Conservation (phyloP, 1,139 yeast genomes). For the Saccharomycopsis hybrid region DNA sequence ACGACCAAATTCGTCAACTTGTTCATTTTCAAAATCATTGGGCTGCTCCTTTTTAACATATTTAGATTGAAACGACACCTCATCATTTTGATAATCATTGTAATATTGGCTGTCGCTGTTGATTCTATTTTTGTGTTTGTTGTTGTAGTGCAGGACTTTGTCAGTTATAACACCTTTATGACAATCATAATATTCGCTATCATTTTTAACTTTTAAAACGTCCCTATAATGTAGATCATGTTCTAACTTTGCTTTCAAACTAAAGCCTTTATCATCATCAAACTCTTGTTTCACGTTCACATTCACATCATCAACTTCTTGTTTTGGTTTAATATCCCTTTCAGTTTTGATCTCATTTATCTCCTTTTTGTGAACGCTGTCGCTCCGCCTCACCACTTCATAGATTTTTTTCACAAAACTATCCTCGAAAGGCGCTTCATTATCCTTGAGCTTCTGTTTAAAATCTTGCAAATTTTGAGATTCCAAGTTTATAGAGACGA, state of each 20-base stretch:
- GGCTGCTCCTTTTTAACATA: not conserved
- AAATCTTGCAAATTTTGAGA: constrained; percentile 35
- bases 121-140: no score
- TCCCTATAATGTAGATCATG: no score
- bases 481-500: constrained; percentile 42
- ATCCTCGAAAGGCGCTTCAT: constrained; percentile 59
- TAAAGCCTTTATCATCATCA: constrained; percentile 12
- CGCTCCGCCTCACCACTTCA: constrained; percentile 22
- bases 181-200: no score
- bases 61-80: no score
- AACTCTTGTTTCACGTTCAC: not conserved
- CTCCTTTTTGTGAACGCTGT: no score
- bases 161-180: no score
- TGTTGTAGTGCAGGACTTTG: no score
- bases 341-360: not conserved
- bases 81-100: not conserved
- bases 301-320: not conserved
- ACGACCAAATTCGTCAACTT: constrained; percentile 13
- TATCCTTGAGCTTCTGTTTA: constrained; percentile 37
- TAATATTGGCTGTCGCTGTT: no score
- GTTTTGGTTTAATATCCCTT: not conserved
- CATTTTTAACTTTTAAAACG: no score
- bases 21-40: not conserved
- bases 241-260: no score
- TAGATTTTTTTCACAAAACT: constrained; percentile 35